Conservation (phyloP, 352 stramenopile genomes). For the Globisporangium cylindrosporum region DNA sequence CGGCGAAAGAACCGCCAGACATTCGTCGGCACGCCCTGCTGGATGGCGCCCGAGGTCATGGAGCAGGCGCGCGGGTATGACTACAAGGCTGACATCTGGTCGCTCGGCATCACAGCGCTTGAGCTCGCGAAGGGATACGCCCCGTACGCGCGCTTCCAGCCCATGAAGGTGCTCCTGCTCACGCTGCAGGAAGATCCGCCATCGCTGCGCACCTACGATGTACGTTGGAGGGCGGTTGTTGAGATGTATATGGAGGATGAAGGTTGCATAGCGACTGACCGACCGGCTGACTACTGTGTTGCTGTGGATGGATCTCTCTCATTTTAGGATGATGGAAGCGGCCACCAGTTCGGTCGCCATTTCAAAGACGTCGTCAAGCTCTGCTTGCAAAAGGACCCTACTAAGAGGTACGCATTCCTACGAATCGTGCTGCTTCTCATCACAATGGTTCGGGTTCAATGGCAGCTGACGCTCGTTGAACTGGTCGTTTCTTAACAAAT, state of each 20-base stretch:
- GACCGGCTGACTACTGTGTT: neutral
- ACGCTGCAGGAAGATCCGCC: slow-evolving; percentile 97
- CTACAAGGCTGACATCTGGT: slow-evolving; percentile 99
- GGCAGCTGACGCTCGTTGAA: neutral
- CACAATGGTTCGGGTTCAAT: neutral
- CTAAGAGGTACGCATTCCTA: slow-evolving; percentile 58
- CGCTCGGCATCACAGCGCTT: slow-evolving; percentile 97
- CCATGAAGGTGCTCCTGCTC: slow-evolving; percentile 98
- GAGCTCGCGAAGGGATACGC: slow-evolving; percentile 99
- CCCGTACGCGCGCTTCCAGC: slow-evolving; percentile 96
- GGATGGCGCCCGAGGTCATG: slow-evolving; percentile 95
- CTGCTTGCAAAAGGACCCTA: slow-evolving; percentile 87
- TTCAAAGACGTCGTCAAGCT: slow-evolving; percentile 89
- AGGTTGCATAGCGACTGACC: neutral
- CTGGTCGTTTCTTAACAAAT: neutral
- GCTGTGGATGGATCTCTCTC: neutral
- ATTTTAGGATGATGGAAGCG: slow-evolving; percentile 71
- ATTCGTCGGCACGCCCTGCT: slow-evolving; percentile 98
- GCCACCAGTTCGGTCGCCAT: slow-evolving; percentile 79
- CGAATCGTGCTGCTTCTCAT: neutral
- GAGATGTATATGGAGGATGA: neutral
- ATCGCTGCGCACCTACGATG: slow-evolving; percentile 87
- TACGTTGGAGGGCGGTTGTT: slow-evolving; percentile 25
- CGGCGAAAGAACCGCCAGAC: slow-evolving; percentile 94
- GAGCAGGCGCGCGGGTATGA: slow-evolving; percentile 89